A percentile compares a stretch with the other conserved stretches of the same genome.
phyloP scores from a whole-genome alignment of 306 rosid genomes.

The Castanospermum australe region DNA sequence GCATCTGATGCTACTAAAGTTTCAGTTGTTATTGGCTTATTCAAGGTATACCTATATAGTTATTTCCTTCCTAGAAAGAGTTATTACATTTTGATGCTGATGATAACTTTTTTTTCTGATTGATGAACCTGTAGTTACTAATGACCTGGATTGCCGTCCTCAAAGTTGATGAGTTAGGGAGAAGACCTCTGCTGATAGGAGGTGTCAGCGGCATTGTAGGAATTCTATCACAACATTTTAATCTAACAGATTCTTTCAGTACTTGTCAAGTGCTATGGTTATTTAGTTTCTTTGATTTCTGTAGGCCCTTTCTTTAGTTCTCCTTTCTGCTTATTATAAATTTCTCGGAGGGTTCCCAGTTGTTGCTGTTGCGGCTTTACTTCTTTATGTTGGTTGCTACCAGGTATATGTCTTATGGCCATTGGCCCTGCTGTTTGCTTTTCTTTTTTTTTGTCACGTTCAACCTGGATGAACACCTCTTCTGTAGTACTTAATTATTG shows the following conservation, averaged over 20 bases:
- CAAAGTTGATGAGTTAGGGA: conserved; percentile 94
- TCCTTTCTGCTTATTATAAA: conserved; percentile 85
- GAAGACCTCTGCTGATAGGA: conserved; percentile 82
- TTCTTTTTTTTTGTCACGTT: not conserved
- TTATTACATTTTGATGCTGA: conserved; percentile 10
- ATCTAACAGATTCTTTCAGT: conserved; percentile 9
- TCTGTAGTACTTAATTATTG: not conserved
- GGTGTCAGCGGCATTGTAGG: conserved; percentile 96
- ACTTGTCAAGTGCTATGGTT: conserved; percentile 25
- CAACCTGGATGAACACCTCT: not conserved
- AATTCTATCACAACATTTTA: conserved; percentile 25
- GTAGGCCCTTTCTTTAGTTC: conserved; percentile 73
- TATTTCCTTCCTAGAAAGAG: conserved; percentile 15
- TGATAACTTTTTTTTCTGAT: conserved; percentile 12
- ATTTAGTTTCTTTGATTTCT: conserved; percentile 25
- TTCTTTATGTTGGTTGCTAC: conserved; percentile 95
- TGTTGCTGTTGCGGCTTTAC: conserved; percentile 87
- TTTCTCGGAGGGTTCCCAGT: conserved; percentile 85
- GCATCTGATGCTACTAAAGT: conserved; percentile 95
- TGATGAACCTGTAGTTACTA: conserved; percentile 55
- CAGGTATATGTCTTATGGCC: conserved; percentile 57
- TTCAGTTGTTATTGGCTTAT: conserved; percentile 85
- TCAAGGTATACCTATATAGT: conserved; percentile 63
- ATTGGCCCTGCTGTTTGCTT: conserved; percentile 2
- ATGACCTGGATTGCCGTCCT: conserved; percentile 90